Base-by-base conservation (phyloP, 108 stramenopile genomes). In the Fragilaria radians region DNA sequence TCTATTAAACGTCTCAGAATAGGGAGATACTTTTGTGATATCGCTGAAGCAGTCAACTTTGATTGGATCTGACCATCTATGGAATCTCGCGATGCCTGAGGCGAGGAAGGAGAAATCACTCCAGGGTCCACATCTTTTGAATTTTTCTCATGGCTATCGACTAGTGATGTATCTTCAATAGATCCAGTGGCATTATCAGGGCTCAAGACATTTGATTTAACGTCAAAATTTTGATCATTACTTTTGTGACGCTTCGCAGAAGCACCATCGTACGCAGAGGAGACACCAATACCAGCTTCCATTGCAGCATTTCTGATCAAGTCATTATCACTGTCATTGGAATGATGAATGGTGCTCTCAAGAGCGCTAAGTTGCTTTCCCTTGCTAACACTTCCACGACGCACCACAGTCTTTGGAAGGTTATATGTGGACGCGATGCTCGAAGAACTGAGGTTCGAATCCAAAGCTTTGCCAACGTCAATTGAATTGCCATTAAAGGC, bases 1-100 rank as follows among this genome's bases (percentile, higher is more conserved):
- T 91, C 80, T 21, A 89, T 73, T 28, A 95, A 78, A 48, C 78
- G 80, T 45, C 80, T 74, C 0, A 97, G 71, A 9, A 96, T 57
- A 19, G 90, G 89, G 22, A 86, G 57, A 57, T 85, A 89, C 62
- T 91, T 88, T 61, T 86, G 74, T 9, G 81, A 70, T 22, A 96
- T 79, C 21, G 78, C 72, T n/a, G 80, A 63, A 22, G 90, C 73
- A 14, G 80, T 90, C 33, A 93, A 48, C 48, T 78, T 42, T n/a
- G n/a, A n/a, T n/a, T n/a, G 76, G 21, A 80, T 54, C 5, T 59
- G 62, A 51, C 74, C 76, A 21, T 85, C 69, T 19, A 96, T 65
- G 23, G 90, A 83, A 47, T 85, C 72, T 24, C 94, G 72, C 65
- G 92, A 90, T 45, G 80, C 57, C 56, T 88, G 78, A 23, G 94